A percentile compares a stretch with the other conserved stretches of the same genome.
Evolutionary conservation across 1,139 yeast genomes (phyloP).

Genomic region (Blastobotrys persicus): DNA sequence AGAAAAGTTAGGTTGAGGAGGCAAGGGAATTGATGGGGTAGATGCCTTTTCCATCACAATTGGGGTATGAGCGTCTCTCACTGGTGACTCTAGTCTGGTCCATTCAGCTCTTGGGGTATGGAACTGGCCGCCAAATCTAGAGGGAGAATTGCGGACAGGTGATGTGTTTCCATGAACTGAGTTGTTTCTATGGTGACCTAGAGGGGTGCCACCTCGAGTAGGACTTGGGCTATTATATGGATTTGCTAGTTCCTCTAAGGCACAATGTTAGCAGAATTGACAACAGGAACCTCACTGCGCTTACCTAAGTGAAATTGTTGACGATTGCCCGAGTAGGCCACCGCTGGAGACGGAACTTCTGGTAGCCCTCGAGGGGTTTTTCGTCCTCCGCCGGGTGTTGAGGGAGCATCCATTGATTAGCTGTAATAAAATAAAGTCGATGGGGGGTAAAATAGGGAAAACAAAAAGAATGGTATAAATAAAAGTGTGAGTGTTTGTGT

Average conservation of each 20-base stretch:
- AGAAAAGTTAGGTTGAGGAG: constrained; percentile 26
- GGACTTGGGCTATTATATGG: constrained; percentile 2
- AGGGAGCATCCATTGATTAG: constrained; percentile 7
- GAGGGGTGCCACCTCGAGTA: not conserved
- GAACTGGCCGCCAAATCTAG: constrained; percentile 9
- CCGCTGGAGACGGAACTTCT: constrained; percentile 7
- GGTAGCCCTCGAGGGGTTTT: constrained; percentile 6
- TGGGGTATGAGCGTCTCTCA: constrained; percentile 27
- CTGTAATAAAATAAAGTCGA: not conserved
- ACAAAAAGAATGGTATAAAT: not conserved
- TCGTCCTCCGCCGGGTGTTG: constrained; percentile 4
- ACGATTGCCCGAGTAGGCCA: constrained; percentile 5
- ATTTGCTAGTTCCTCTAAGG: constrained; percentile 2
- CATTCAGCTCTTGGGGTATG: constrained; percentile 29
- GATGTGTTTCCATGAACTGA: constrained; percentile 6
- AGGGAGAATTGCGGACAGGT: constrained; percentile 7
- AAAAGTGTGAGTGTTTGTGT: not conserved
- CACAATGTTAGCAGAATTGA: not conserved
- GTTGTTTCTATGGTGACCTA: constrained; percentile 1
- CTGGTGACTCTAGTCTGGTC: constrained; percentile 33
- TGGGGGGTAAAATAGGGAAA: not conserved
- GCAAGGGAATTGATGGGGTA: constrained; percentile 21
- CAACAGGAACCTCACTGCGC: not conserved
- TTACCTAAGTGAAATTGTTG: constrained; percentile 6
- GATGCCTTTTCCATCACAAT: constrained; percentile 25